These are phyloP conservation scores for Westerdykella sp. DNA, from an alignment of 2,329 filamentous ascomycete species.

Conservation along the genomic window DNA sequence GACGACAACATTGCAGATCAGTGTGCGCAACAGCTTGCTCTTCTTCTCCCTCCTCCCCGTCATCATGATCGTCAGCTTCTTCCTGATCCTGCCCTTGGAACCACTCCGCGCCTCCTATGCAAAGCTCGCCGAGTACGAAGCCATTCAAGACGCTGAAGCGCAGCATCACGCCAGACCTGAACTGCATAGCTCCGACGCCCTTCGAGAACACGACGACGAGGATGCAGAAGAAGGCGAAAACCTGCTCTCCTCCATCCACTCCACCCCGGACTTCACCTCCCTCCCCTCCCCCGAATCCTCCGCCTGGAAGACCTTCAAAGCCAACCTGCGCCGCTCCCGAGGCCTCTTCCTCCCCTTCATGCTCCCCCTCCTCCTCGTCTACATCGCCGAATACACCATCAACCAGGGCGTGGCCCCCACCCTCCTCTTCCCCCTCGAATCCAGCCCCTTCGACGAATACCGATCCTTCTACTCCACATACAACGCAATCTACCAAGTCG, in stretches of 20 bases:
- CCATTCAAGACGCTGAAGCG: not conserved
- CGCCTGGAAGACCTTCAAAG: slow-evolving; percentile 34
- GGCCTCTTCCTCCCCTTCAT: slow-evolving; percentile 73
- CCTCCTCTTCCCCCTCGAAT: slow-evolving; percentile 71
- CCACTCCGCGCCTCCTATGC: slow-evolving; percentile 50
- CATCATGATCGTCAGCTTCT: slow-evolving; percentile 83
- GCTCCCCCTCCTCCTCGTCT: slow-evolving; percentile 86
- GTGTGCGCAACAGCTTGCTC: slow-evolving; percentile 67
- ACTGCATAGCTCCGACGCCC: not conserved
- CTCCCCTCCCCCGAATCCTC: slow-evolving; percentile 8
- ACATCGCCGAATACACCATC: slow-evolving; percentile 94
- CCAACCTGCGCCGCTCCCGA: slow-evolving; percentile 58
- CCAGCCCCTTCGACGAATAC: slow-evolving; percentile 72
- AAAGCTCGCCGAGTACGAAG: slow-evolving; percentile 24
- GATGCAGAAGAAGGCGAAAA: slow-evolving; percentile 11
- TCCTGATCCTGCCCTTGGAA: slow-evolving; percentile 65
- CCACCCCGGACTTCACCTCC: slow-evolving; percentile 21
- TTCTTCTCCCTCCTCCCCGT: slow-evolving; percentile 72
- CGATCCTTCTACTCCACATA: slow-evolving; percentile 93
- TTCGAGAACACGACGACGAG: slow-evolving; percentile 4
- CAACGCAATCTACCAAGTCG: slow-evolving; percentile 87
- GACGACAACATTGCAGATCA: slow-evolving; percentile 72
- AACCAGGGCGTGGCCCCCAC: slow-evolving; percentile 92
- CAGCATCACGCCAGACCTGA: no score
- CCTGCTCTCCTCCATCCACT: slow-evolving; percentile 29